Evolutionary conservation across 495 filamentous ascomycete species (phyloP), one percentile per base, ranked within the genome.

Genomic region (Cercophora samala): DNA sequence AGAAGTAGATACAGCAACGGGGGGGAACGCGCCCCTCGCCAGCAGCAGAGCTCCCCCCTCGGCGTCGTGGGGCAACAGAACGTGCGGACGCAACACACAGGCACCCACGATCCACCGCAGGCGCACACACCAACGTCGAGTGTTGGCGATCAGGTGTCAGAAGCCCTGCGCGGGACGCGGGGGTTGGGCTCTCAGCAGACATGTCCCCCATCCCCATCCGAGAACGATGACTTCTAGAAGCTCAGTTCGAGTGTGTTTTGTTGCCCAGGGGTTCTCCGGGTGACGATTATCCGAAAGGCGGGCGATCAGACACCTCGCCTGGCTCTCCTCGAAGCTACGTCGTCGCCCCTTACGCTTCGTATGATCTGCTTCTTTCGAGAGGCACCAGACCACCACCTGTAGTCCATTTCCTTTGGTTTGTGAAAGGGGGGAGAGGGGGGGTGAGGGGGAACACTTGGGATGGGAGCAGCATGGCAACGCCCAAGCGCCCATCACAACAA

Each of bases 271-370:
- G 46, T 46, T 46, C 6, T 46, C 37, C 37, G 37, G 37, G 67
- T 23, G 53, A 42, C 58, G 51, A 55, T 63, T 46, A 64, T 24
- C 66, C 25, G 32, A 52, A 60, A 62, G 65, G 23, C 60, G 60
- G 73, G 66, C 66, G 73, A 75, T 75, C 73, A 75, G 58, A 75
- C 73, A 68, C 73, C 59, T 73, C 73, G 73, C 61, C 58, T 75
- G 61, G 26, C 22, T 15, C 24, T 24, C 22, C 9, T 24, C 17
- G 60, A 32, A 9, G 58, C 22, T 26, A 8, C 9, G n/a, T 4
- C 26, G 29, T 23, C 22, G 18, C 25, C 56, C 29, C 58, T 25
- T 17, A 61, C 8, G 53, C 53, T 56, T 23, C 22, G 53, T 56
- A 23, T 56, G 53, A 56, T 56, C n/a, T 56, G n/a, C 53, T 56